These are phyloP conservation scores for Eragrostis tef DNA, from an alignment of 202 grass and related monocot species.

Conservation along the genomic window DNA sequence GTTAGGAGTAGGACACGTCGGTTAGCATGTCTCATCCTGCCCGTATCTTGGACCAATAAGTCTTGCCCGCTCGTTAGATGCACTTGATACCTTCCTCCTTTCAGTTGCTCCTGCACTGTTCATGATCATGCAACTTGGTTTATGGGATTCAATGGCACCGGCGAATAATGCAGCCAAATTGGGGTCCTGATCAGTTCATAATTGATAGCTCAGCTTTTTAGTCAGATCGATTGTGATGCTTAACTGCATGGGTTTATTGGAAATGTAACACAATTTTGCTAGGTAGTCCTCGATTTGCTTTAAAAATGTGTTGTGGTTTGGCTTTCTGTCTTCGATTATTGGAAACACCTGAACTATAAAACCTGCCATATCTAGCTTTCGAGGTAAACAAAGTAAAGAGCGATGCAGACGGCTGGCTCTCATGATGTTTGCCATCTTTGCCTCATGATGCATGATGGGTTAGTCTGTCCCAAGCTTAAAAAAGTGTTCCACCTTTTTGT, in stretches of 20 bases:
- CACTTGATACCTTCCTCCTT: neutral
- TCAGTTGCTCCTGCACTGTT: neutral
- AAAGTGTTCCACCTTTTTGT: neutral
- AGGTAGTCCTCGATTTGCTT: neutral
- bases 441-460: neutral
- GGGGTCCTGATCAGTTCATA: slow-evolving; percentile 14
- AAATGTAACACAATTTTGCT: neutral
- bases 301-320: neutral
- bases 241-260: neutral
- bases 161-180: slow-evolving; percentile 5
- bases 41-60: neutral
- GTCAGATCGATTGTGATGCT: slow-evolving; percentile 20
- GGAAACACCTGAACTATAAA: neutral
- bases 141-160: neutral
- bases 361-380: neutral
- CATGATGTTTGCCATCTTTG: slow-evolving; percentile 3
- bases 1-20: slow-evolving; percentile 23
- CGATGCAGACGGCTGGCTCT: neutral
- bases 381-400: neutral
- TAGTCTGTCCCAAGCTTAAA: neutral
- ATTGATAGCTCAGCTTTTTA: slow-evolving; percentile 17
- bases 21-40: slow-evolving; percentile 22
- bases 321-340: neutral
- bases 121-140: neutral
- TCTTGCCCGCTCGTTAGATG: neutral